Conservation (phyloP, 2,329 filamentous ascomycete genomes). For the Bipolaris sorokiniana region DNA sequence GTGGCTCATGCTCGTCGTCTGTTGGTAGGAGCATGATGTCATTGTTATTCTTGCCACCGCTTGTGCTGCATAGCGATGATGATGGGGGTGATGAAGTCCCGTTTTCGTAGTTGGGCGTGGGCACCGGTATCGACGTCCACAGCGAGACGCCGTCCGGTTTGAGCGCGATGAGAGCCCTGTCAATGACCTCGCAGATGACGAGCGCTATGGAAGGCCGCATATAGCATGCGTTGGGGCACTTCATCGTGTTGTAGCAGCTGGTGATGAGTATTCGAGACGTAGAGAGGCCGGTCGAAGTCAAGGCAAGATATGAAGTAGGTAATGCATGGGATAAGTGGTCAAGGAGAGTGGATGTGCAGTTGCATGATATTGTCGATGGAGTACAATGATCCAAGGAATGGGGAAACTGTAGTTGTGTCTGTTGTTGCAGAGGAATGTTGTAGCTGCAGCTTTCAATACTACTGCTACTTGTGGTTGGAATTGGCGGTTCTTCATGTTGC, state of each 20-base stretch:
- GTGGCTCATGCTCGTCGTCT: constrained; percentile 11
- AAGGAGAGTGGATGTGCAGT: constrained; percentile 3
- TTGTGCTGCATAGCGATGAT: constrained; percentile 1
- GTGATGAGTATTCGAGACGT: constrained; percentile 7
- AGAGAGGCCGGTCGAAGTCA: constrained; percentile 4
- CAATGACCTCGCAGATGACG: constrained; percentile 10
- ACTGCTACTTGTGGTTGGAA: neutral
- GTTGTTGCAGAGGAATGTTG: neutral
- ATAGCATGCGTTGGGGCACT: constrained; percentile 7
- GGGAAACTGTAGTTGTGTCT: neutral
- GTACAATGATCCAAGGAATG: constrained; percentile 1
- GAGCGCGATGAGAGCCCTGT: constrained; percentile 6
- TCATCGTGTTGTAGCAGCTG: constrained; percentile 2
- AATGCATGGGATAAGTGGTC: constrained; percentile 5
- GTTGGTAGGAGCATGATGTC: constrained; percentile 5
- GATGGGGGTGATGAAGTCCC: neutral
- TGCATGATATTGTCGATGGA: constrained; percentile 2
- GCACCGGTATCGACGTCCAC: neutral
- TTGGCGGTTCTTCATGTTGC: neutral
- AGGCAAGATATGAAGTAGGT: neutral
- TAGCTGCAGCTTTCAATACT: neutral
- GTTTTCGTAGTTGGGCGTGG: constrained; percentile 1
- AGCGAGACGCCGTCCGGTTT: constrained; percentile 6
- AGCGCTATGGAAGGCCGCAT: constrained; percentile 8
- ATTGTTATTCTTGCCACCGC: neutral